These are phyloP conservation scores for Paracorniculantispora psalliotae DNA, from an alignment of 2,329 filamentous ascomycete genomes.

Conservation along the genomic window DNA sequence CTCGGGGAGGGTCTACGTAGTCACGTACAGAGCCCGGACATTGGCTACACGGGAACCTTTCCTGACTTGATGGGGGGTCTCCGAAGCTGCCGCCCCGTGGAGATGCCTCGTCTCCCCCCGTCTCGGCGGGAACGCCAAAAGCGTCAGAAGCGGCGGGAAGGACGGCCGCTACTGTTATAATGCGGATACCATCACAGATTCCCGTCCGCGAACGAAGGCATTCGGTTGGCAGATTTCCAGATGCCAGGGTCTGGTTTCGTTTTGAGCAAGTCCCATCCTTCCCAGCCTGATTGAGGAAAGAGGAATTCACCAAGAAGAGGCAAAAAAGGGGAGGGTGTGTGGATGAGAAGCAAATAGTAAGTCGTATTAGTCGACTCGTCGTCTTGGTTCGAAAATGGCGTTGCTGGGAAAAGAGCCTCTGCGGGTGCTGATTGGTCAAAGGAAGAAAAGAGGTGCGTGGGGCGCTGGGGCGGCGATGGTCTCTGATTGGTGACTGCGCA, in stretches of 20 bases:
- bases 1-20: not conserved
- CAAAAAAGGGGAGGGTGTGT: not conserved
- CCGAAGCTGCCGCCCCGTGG: slow-evolving; percentile 2
- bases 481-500: not conserved
- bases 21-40: too few relatives aligned
- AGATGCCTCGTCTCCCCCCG: not conserved
- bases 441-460: not conserved
- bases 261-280: not conserved
- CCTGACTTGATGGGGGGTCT: not conserved
- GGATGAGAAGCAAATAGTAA: not conserved
- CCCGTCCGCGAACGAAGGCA: not conserved
- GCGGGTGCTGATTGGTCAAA: not conserved
- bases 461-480: not conserved
- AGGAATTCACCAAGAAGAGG: not conserved
- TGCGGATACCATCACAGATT: slow-evolving; percentile 9
- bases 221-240: not conserved
- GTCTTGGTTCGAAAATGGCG: not conserved
- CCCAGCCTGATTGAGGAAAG: slow-evolving; percentile 7
- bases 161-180: slow-evolving; percentile 7
- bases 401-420: not conserved
- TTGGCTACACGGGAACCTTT: not conserved
- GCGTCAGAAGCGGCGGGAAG: slow-evolving; percentile 7
- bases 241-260: slow-evolving; percentile 1
- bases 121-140: too few relatives aligned
- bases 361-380: slow-evolving; percentile 7